Evolutionary conservation across 169 alveolate species (phyloP), one percentile per base, ranked within the genome.

Genomic region (Cryptosporidium meleagridis): DNA sequence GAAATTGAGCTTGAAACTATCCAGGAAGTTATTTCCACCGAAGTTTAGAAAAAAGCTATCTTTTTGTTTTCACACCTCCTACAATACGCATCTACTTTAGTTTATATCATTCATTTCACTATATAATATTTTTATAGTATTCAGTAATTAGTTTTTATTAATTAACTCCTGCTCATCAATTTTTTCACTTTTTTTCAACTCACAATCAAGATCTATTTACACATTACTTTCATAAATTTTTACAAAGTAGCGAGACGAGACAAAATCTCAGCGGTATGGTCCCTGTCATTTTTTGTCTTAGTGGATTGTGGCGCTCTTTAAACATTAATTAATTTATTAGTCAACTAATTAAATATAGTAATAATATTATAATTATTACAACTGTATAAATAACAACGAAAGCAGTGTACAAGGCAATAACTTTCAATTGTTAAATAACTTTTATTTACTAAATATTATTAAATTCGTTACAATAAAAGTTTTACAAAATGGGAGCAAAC

Each of bases 401-500:
- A 14, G 1, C 21, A 48, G 7, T 21, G 10, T 55, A 8, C 9
- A 2, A 26, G 23, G 23, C 35, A 26, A 55, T 14, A 48, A 48
- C 55, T 26, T 55, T 10, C 7, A n/a, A 26, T 26, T 26, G 67
- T 55, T 53, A 53, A 53, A 6, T 55, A 55, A 55, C 55, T 48
- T 55, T 55, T 55, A 55, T 55, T 26, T n/a, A n/a, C 31, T 21
- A 6, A 55, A 55, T 55, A 5, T 26, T 55, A n/a, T n/a, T 55
- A 55, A 55, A 55, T 55, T 55, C 23, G 18, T 21, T 55, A 5
- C 67, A 55, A 55, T 26, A n/a, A 55, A 55, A 21, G 67, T 18
- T 26, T 55, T 14, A 26, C 41, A 21, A 84, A 48, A 73, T 92
- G 95, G 95, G 95, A 72, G 93, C 95, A 37, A 87, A 85, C 85